Conservation (phyloP, 768 basidiomycete species). For the Sarcodon sp. region DNA sequence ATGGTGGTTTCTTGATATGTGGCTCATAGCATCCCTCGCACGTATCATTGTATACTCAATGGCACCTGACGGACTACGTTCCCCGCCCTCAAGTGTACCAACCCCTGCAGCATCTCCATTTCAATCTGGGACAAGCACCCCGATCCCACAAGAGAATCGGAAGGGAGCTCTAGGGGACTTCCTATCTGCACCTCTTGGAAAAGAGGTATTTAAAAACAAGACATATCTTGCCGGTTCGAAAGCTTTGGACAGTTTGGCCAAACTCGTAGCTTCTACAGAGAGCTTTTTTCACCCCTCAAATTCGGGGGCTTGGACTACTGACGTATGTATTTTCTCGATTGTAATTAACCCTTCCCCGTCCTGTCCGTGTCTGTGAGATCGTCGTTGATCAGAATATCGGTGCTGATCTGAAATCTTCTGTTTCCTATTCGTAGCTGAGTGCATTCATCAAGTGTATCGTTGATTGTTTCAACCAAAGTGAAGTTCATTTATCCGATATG, state of each 20-base stretch:
- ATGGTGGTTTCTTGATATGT: slow-evolving; percentile 5
- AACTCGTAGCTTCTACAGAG: slow-evolving; percentile 77
- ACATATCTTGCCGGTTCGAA: slow-evolving; percentile 74
- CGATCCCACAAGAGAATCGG: slow-evolving; percentile 24
- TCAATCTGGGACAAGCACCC: slow-evolving; percentile 50
- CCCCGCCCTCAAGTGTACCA: slow-evolving; percentile 44
- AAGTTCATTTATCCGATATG: slow-evolving; percentile 2
- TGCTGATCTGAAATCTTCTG: slow-evolving; percentile 2
- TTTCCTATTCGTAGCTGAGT: slow-evolving; percentile 34
- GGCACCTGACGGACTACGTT: slow-evolving; percentile 47
- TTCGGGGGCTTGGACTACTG: slow-evolving; percentile 71
- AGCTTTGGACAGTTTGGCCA: slow-evolving; percentile 76
- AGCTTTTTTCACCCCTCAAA: slow-evolving; percentile 88
- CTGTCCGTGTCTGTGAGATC: background rate
- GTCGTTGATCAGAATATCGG: too few relatives aligned
- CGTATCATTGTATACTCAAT: slow-evolving; percentile 86
- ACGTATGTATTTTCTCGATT: slow-evolving; percentile 30
- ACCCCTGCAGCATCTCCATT: slow-evolving; percentile 70
- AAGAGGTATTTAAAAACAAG: slow-evolving; percentile 27
- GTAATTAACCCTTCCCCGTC: slow-evolving; percentile 4
- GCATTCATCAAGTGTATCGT: slow-evolving; percentile 80
- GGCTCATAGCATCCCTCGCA: slow-evolving; percentile 54
- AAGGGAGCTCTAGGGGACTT: slow-evolving; percentile 38
- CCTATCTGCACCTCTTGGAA: slow-evolving; percentile 44
- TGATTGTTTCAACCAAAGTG: slow-evolving; percentile 77